phyloP scores from a whole-genome alignment of 75 land plant species.

The Picea glauca region DNA sequence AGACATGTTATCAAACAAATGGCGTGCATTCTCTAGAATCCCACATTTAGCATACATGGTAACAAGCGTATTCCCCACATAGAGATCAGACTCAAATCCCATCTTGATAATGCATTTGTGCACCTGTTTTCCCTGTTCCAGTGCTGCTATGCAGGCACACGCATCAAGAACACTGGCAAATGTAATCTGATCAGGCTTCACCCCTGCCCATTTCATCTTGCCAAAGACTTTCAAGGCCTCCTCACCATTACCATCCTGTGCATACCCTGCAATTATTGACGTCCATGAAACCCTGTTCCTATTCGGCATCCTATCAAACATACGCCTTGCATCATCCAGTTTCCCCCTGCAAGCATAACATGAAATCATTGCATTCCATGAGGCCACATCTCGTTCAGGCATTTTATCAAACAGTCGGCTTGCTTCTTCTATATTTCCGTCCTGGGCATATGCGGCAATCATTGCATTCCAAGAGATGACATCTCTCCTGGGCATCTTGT shows the following conservation, averaged over 20 bases:
- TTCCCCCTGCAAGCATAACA: constrained; percentile 5
- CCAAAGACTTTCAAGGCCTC: constrained; percentile 17
- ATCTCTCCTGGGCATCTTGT: constrained; percentile 3
- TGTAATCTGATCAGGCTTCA: constrained; percentile 20
- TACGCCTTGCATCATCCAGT: background rate
- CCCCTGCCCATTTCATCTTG: constrained; percentile 7
- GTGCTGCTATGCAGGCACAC: constrained; percentile 15
- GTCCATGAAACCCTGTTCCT: constrained; percentile 17
- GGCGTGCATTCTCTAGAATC: constrained; percentile 3
- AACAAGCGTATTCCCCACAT: constrained; percentile 14
- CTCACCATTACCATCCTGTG: constrained; percentile 12
- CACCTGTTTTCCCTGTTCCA: constrained; percentile 23
- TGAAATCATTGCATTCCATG: constrained; percentile 11
- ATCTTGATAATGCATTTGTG: constrained; percentile 10
- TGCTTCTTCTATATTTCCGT: background rate
- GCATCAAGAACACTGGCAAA: constrained; percentile 20
- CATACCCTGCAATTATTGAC: constrained; percentile 20
- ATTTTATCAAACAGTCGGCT: background rate
- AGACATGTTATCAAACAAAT: constrained; percentile 5
- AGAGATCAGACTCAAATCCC: constrained; percentile 23
- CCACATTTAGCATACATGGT: constrained; percentile 15
- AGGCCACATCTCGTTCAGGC: constrained; percentile 1
- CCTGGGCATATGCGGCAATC: background rate
- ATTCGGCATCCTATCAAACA: constrained; percentile 9
- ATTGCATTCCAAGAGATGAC: constrained; percentile 8